Evolutionary conservation across 1,139 yeast species (phyloP).

Genomic region (Debaryomyces sp.): DNA sequence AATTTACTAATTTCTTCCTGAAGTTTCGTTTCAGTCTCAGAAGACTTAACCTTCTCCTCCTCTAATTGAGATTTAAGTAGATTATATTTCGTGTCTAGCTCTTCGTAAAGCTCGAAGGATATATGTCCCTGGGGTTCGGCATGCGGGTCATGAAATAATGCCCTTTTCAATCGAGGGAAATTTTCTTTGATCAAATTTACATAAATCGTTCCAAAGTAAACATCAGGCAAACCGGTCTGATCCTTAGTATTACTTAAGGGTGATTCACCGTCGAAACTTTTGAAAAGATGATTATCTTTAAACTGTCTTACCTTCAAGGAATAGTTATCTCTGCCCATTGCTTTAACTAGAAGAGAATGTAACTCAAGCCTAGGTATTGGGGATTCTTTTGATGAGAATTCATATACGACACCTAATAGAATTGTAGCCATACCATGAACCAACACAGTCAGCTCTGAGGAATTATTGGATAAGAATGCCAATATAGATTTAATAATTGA

Average conservation of each 20-base stretch:
- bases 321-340: slow-evolving; percentile 84
- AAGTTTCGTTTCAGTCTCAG: slow-evolving; percentile 23
- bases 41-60: slow-evolving; percentile 27
- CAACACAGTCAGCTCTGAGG: slow-evolving; percentile 58
- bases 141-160: slow-evolving; percentile 75
- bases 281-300: slow-evolving; percentile 58
- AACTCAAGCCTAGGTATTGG: slow-evolving; percentile 71
- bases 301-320: slow-evolving; percentile 74
- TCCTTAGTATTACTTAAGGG: slow-evolving; percentile 45
- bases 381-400: slow-evolving; percentile 73
- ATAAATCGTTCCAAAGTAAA: slow-evolving; percentile 69
- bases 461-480: slow-evolving; percentile 64
- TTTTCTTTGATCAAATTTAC: slow-evolving; percentile 72
- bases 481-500: slow-evolving; percentile 68
- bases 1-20: slow-evolving; percentile 29
- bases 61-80: slow-evolving; percentile 27
- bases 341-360: slow-evolving; percentile 60
- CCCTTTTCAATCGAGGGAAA: slow-evolving; percentile 64
- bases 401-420: slow-evolving; percentile 77
- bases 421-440: slow-evolving; percentile 78
- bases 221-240: slow-evolving; percentile 84
- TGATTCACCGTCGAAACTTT: slow-evolving; percentile 53
- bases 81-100: slow-evolving; percentile 48
- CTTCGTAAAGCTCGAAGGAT: slow-evolving; percentile 72
- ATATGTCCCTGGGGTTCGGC: slow-evolving; percentile 68